phyloP scores from a whole-genome alignment of 2,329 filamentous ascomycete genomes.

The Monosporascus sp. region DNA sequence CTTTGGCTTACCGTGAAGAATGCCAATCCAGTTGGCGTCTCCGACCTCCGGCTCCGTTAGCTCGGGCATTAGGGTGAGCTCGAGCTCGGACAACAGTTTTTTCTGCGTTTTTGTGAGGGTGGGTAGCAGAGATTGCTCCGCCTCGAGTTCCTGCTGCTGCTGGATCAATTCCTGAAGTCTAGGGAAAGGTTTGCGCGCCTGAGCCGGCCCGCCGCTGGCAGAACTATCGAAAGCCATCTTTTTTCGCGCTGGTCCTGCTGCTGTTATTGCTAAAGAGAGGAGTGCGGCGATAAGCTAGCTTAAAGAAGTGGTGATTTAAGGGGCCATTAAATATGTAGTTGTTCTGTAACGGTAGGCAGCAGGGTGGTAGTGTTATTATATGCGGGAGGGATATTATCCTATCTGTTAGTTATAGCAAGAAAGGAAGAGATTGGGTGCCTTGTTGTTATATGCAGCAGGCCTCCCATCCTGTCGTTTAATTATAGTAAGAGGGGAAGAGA shows the following conservation, averaged over 20 bases:
- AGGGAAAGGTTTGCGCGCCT: constrained; percentile 11
- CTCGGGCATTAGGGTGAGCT: constrained; percentile 16
- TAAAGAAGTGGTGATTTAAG: too few relatives aligned
- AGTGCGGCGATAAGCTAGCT: too few relatives aligned
- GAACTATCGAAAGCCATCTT: neutral
- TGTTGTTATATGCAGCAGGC: too few relatives aligned
- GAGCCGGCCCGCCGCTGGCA: neutral
- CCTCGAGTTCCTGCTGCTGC: constrained; percentile 33
- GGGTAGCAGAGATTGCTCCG: constrained; percentile 24
- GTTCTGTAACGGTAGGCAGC: too few relatives aligned
- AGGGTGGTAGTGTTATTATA: too few relatives aligned
- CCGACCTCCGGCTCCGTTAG: constrained; percentile 21
- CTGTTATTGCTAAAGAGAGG: neutral
- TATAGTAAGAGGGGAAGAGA: too few relatives aligned
- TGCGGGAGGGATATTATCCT: too few relatives aligned
- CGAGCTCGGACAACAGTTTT: constrained; percentile 36
- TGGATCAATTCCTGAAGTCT: constrained; percentile 19
- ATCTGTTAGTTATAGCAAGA: too few relatives aligned
- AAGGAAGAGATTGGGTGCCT: too few relatives aligned
- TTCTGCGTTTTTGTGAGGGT: constrained; percentile 34
- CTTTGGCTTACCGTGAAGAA: constrained; percentile 30
- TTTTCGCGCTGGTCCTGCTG: neutral
- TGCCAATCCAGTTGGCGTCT: constrained; percentile 34
- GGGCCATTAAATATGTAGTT: too few relatives aligned
- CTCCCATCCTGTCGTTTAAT: too few relatives aligned